phyloP scores from a whole-genome alignment of 805 yeast species.

The Ogataea pignaliae region DNA sequence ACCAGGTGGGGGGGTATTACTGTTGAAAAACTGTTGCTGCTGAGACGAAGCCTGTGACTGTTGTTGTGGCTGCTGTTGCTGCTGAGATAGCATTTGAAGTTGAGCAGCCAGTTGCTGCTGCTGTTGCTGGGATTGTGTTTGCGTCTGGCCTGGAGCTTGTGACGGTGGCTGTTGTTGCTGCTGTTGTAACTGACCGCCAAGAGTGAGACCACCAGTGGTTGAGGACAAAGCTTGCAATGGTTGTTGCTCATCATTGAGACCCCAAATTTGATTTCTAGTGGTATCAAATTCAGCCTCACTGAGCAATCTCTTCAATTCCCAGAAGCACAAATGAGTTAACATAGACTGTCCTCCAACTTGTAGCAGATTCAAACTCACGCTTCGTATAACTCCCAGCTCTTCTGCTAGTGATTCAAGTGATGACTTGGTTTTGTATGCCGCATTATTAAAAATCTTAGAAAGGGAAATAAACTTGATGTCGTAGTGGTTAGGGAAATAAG shows the following conservation, averaged over 20 bases:
- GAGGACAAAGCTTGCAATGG: not conserved
- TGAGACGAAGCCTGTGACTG: constrained; percentile 1
- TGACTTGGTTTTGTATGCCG: constrained; percentile 29
- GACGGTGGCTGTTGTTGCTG: not conserved
- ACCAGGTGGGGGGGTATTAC: constrained; percentile 17
- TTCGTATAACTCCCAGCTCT: constrained; percentile 62
- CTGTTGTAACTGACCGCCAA: constrained; percentile 3
- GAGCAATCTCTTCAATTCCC: constrained; percentile 41
- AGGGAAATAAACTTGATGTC: constrained; percentile 64
- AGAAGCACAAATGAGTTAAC: constrained; percentile 59
- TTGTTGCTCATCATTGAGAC: constrained; percentile 21
- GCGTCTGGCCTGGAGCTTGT: not conserved
- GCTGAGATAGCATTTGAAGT: constrained; percentile 4
- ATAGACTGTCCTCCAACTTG: constrained; percentile 63
- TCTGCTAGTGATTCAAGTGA: constrained; percentile 64
- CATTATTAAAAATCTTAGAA: constrained; percentile 17
- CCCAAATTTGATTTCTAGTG: constrained; percentile 29
- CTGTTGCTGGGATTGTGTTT: not conserved
- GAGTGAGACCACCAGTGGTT: too few species aligned
- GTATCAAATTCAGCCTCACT: constrained; percentile 15
- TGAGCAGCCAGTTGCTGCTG: not conserved
- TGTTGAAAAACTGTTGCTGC: constrained; percentile 8
- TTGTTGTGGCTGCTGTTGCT: constrained; percentile 7
- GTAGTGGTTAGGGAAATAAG: constrained; percentile 76
- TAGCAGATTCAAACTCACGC: constrained; percentile 42